These are phyloP conservation scores for Stemphylium beticola DNA, from an alignment of 2,329 filamentous ascomycete genomes.

Conservation along the genomic window DNA sequence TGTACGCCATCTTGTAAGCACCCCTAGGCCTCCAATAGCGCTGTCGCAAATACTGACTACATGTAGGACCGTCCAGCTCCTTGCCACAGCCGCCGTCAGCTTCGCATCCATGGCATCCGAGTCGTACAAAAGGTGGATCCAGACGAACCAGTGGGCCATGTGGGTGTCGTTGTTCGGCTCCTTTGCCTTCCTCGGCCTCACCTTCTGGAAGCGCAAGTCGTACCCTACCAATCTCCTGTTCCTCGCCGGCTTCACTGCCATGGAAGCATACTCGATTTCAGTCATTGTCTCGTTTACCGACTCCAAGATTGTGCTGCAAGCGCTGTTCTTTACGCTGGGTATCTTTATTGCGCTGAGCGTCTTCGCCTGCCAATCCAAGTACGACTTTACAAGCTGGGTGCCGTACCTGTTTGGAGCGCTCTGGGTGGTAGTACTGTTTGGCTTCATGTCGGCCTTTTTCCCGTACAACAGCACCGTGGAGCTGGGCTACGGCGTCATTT, in stretches of 20 bases:
- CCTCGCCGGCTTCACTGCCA: constrained; percentile 83
- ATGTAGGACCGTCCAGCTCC: constrained; percentile 78
- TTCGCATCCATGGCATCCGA: constrained; percentile 83
- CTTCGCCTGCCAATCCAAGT: constrained; percentile 96
- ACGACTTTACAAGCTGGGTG: constrained; percentile 97
- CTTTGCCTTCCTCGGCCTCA: constrained; percentile 47
- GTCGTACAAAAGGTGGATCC: constrained; percentile 85
- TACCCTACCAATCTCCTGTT: constrained; percentile 96
- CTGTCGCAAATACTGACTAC: constrained; percentile 18
- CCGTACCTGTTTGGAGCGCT: constrained; percentile 90
- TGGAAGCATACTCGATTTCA: constrained; percentile 92
- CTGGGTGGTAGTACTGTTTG: constrained; percentile 90
- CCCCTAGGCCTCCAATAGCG: neutral
- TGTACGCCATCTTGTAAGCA: constrained; percentile 87
- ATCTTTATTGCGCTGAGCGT: constrained; percentile 70
- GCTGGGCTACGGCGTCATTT: constrained; percentile 81
- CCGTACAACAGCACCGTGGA: constrained; percentile 81
- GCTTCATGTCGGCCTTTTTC: constrained; percentile 91
- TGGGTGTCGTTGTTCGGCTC: constrained; percentile 72
- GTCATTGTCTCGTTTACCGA: constrained; percentile 93
- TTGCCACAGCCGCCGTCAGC: constrained; percentile 81
- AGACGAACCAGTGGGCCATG: constrained; percentile 81
- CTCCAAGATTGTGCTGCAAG: constrained; percentile 82
- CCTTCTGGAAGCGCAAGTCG: constrained; percentile 58
- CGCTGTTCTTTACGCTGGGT: constrained; percentile 79